These are phyloP conservation scores for Calcarisporium arbuscula DNA, from an alignment of 2,329 filamentous ascomycete species.

Conservation along the genomic window DNA sequence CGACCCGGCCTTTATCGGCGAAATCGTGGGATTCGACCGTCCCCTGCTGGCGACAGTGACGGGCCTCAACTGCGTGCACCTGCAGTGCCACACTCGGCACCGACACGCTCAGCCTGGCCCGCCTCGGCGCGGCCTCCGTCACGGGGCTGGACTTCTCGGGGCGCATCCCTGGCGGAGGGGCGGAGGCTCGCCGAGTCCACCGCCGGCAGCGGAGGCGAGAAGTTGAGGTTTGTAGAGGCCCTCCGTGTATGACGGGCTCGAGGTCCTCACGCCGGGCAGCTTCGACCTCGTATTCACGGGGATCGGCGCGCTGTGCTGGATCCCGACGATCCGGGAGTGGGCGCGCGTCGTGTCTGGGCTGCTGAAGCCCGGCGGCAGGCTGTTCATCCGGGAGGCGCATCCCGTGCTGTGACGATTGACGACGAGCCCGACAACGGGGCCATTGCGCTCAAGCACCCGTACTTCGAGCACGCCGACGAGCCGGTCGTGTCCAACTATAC, in stretches of 20 bases:
- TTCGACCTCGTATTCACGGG: constrained; percentile 13
- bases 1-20: constrained; percentile 3
- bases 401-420: constrained; percentile 9
- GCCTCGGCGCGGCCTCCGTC: constrained; percentile 11
- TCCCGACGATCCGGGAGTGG: constrained; percentile 8
- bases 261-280: not conserved
- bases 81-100: constrained; percentile 15
- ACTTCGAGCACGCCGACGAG: constrained; percentile 11
- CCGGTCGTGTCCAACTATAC: constrained; percentile 4
- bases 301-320: constrained; percentile 12
- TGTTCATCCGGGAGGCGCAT: constrained; percentile 12
- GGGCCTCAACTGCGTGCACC: constrained; percentile 9
- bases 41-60: constrained; percentile 7
- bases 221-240: constrained; percentile 10
- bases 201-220: constrained; percentile 5
- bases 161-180: constrained; percentile 7
- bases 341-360: constrained; percentile 8
- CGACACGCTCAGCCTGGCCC: constrained; percentile 11
- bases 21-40: constrained; percentile 7
- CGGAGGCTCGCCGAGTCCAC: constrained; percentile 7
- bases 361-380: constrained; percentile 7
- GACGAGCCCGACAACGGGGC: not conserved
- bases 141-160: constrained; percentile 13
- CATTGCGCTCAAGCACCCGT: constrained; percentile 9
- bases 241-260: constrained; percentile 7